A percentile compares a stretch with the other conserved stretches of the same genome.
phyloP scores from a whole-genome alignment of 352 stramenopile genomes.

The Thraustochytrium striatum region DNA sequence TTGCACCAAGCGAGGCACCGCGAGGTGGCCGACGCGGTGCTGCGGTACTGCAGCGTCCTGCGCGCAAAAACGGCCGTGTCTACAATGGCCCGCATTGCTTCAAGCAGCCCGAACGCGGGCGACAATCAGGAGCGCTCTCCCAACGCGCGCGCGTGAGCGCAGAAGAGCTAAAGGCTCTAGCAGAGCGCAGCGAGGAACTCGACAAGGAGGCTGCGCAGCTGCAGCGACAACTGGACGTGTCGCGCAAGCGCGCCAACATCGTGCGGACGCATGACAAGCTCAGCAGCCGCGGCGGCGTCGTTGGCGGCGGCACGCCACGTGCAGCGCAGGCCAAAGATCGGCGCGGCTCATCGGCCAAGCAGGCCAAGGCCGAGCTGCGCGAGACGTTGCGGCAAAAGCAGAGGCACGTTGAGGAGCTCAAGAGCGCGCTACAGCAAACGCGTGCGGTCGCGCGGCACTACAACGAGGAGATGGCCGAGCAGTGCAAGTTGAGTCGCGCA shows the following conservation, averaged over 20 bases:
- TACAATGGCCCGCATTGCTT: no score
- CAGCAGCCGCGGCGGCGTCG: neutral
- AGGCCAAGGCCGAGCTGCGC: conserved; percentile 3
- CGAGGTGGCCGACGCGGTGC: no score
- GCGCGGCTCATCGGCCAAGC: neutral
- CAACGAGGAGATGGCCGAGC: conserved; percentile 13
- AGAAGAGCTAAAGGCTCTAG: neutral
- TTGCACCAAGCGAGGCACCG: no score
- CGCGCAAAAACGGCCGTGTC: no score
- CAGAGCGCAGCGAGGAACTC: neutral
- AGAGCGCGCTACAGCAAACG: neutral
- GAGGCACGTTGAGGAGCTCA: conserved; percentile 1
- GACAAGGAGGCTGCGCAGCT: conserved; percentile 2
- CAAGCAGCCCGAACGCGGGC: no score
- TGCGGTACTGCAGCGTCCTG: no score
- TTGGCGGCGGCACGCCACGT: neutral
- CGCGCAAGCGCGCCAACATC: neutral
- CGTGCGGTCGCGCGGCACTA: conserved; percentile 14
- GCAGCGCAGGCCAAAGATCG: neutral
- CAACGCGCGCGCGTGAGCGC: no score
- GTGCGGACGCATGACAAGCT: neutral
- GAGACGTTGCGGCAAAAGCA: neutral
- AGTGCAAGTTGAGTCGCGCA: conserved; percentile 9
- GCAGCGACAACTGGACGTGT: neutral
- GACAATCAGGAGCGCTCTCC: no score